Conservation (phyloP, 345 rosid species). For the Hibiscus tridactylites region DNA sequence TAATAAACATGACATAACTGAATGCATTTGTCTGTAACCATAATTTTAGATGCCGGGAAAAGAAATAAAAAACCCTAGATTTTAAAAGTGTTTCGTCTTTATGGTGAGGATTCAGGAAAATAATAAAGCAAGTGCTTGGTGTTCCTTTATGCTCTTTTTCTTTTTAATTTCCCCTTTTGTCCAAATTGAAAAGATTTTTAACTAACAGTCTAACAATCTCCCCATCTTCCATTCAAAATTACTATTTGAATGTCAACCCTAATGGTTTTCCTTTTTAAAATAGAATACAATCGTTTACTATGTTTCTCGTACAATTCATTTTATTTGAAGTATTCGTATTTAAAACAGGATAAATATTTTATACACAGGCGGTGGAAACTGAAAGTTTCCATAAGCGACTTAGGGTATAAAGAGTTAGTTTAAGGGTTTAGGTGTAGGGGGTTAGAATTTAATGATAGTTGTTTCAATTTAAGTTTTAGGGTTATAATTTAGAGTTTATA, state of each 20-base stretch:
- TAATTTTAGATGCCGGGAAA: neutral
- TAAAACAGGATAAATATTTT: too few relatives aligned
- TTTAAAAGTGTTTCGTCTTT: neutral
- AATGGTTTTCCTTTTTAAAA: neutral
- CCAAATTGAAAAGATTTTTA: neutral
- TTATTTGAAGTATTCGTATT: too few relatives aligned
- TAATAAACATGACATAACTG: too few relatives aligned
- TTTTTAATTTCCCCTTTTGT: neutral
- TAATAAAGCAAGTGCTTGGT: neutral
- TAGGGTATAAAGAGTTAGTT: too few relatives aligned
- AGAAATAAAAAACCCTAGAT: neutral
- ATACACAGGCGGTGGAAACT: too few relatives aligned
- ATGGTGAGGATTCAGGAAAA: neutral
- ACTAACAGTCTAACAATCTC: conserved; percentile 1
- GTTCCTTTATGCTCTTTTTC: neutral
- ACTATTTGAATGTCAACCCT: neutral
- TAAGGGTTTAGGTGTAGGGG: too few relatives aligned
- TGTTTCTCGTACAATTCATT: too few relatives aligned
- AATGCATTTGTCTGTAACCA: too few relatives aligned
- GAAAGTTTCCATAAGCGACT: too few relatives aligned
- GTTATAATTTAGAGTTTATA: too few relatives aligned
- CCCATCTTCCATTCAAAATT: neutral
- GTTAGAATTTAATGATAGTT: too few relatives aligned
- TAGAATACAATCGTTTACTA: neutral
- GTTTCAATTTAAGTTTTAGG: too few relatives aligned